Percentiles rank a stretch among this genome's conserved stretches.
Conservation (phyloP, 1,284 basidiomycete genomes). For the Chalciporus piperatoides region DNA sequence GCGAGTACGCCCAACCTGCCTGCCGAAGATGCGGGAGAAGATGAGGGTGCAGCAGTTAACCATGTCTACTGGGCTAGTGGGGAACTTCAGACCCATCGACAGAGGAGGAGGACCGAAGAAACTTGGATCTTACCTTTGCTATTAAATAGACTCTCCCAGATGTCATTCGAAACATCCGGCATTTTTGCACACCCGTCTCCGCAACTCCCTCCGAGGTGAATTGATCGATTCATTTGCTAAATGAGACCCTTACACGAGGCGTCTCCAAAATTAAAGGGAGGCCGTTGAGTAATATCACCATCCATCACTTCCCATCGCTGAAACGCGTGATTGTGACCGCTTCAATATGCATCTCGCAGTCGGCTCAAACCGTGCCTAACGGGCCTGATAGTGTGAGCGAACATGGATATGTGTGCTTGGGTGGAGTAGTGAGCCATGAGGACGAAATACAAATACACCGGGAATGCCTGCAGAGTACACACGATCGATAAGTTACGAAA, state of each 20-base stretch:
- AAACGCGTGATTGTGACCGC: constrained; percentile 34
- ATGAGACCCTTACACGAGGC: constrained; percentile 27
- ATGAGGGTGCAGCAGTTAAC: constrained; percentile 22
- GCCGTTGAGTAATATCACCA: constrained; percentile 34
- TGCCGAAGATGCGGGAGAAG: constrained; percentile 23
- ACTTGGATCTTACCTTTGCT: constrained; percentile 4
- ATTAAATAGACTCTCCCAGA: constrained; percentile 24
- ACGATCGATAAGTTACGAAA: constrained; percentile 31
- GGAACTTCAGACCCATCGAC: constrained; percentile 27
- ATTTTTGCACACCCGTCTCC: constrained; percentile 13
- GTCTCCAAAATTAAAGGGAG: constrained; percentile 25
- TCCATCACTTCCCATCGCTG: constrained; percentile 23
- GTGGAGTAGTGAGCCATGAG: constrained; percentile 24
- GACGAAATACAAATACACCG: constrained; percentile 33
- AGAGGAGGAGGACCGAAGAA: constrained; percentile 12
- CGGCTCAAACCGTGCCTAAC: constrained; percentile 27
- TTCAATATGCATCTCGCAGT: constrained; percentile 25
- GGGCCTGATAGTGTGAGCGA: constrained; percentile 13
- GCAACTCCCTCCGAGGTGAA: constrained; percentile 18
- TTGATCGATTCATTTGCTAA: constrained; percentile 13
- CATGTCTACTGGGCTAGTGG: constrained; percentile 27
- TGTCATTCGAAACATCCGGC: constrained; percentile 19
- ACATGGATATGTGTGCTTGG: constrained; percentile 19
- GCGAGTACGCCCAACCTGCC: constrained; percentile 20
- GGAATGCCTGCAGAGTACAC: constrained; percentile 23